Base-by-base conservation (phyloP, 139 green algal species). In the Auxenochlorella protothecoides region DNA sequence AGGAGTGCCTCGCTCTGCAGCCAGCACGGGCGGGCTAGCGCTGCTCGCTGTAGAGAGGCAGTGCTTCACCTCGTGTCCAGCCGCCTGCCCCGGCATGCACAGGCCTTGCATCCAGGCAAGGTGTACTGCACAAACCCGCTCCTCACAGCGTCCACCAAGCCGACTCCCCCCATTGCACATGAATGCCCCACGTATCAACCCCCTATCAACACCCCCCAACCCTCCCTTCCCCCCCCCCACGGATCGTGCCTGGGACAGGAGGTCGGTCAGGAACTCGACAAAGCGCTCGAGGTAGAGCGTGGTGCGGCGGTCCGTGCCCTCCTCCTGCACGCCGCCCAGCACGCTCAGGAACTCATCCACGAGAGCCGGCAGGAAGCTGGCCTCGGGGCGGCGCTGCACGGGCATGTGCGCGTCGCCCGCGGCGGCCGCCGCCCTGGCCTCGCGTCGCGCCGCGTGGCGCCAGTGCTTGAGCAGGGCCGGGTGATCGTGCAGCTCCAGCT, bases 251-350 rank as follows among this genome's bases (percentile, higher is more conserved):
- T 96, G 92, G 16, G 82, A 90, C 44, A 98, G 81, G 74, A 99
- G 82, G 77, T 97, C 92, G 5, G 91, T 87, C 6, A 97, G 64
- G 59, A 97, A 85, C 84, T 96, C 90, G 15, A 96, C 67, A 72
- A 92, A 96, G 27, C 89, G 88, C 88, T 97, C 91, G 74, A 85
- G 93, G 76, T 91, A 90, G 55, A 85, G 75, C 79, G 92, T 79
- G 65, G 59, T 55, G 64, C 79, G 75, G 55, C 63, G 59, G 69
- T 77, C 63, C 5, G 78, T 64, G 59, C 13, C 64, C 52, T 72
- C 55, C 12, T 54, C 13, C 12, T 44, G 27, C 27, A 57, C 69
- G 9, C 6, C 60, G 59, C 14, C 64, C 71, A 75, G 68, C 63
- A 55, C 59, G 9, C 75, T 66, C 56, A 96, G 76, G 60, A 96